phyloP scores from a whole-genome alignment of 805 yeast species.

The Lachancea lanzarotensis region DNA sequence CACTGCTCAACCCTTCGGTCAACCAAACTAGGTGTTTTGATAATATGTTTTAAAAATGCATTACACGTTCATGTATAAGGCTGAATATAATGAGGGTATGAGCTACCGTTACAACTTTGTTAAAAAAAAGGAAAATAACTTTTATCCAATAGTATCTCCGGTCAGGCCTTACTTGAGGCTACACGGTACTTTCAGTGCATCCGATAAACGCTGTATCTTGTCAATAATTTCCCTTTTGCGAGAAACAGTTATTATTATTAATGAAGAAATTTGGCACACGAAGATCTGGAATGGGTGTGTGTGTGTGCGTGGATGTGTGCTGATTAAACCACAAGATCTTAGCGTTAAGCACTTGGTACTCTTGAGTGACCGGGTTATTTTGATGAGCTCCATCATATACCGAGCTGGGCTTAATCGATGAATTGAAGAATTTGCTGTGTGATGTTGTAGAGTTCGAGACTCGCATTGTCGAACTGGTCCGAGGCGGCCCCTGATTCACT shows the following conservation, averaged over 20 bases:
- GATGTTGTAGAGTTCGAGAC: constrained; percentile 55
- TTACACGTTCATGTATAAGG: background rate
- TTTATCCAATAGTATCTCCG: background rate
- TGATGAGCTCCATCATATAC: too few relatives aligned
- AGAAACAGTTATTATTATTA: background rate
- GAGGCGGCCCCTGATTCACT: constrained; percentile 24
- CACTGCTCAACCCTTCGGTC: too few relatives aligned
- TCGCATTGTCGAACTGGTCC: constrained; percentile 53
- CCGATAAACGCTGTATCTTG: background rate
- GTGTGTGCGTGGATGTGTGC: too few relatives aligned
- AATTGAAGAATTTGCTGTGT: constrained; percentile 61
- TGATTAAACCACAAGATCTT: too few relatives aligned
- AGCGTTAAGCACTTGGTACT: too few relatives aligned
- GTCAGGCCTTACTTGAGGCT: background rate
- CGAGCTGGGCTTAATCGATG: constrained; percentile 10
- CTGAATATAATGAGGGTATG: background rate
- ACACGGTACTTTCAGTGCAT: background rate
- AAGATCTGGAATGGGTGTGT: too few relatives aligned
- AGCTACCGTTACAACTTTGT: background rate
- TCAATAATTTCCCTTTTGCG: background rate
- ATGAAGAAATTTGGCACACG: background rate
- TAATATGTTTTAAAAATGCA: background rate
- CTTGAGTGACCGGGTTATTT: too few relatives aligned
- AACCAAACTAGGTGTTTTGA: too few relatives aligned
- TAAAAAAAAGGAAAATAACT: background rate